Conservation (phyloP, 768 basidiomycete genomes). For the Termitomyces sp. region DNA sequence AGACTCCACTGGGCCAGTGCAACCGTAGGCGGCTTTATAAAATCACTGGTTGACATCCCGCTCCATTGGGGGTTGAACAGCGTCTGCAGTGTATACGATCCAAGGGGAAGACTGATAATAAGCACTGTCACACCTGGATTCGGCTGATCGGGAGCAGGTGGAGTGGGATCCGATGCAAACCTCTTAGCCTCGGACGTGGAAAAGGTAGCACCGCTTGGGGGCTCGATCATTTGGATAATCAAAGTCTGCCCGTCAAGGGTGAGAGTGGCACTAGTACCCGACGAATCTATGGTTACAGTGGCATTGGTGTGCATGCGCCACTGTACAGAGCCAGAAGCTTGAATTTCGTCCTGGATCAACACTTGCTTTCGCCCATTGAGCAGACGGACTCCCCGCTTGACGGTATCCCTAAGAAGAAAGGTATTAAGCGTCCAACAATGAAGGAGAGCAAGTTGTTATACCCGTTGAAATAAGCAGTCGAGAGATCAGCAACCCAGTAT, state of each 20-base stretch:
- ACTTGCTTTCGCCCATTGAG: constrained; percentile 85
- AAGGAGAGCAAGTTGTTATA: constrained; percentile 31
- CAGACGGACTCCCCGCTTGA: constrained; percentile 80
- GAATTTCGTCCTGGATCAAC: constrained; percentile 90
- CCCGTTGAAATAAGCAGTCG: constrained; percentile 71
- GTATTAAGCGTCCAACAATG: constrained; percentile 2
- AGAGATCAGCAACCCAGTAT: constrained; percentile 75
- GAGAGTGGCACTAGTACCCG: constrained; percentile 70
- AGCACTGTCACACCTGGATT: constrained; percentile 83
- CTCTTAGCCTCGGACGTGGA: constrained; percentile 49
- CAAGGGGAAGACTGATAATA: constrained; percentile 62
- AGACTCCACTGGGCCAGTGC: constrained; percentile 70
- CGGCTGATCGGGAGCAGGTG: constrained; percentile 58
- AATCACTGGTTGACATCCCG: constrained; percentile 50
- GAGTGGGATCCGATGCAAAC: constrained; percentile 54
- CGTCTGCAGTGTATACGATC: constrained; percentile 75
- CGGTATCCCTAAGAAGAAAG: constrained; percentile 43
- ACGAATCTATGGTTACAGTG: constrained; percentile 42
- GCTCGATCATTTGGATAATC: constrained; percentile 60
- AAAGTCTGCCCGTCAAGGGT: constrained; percentile 65
- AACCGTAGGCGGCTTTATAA: constrained; percentile 69
- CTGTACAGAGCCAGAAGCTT: constrained; percentile 48
- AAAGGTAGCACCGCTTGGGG: constrained; percentile 66
- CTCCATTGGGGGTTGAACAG: constrained; percentile 94
- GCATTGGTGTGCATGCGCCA: constrained; percentile 99